Conservation (phyloP, 768 basidiomycete species). For the Crassisporium funariophilum region DNA sequence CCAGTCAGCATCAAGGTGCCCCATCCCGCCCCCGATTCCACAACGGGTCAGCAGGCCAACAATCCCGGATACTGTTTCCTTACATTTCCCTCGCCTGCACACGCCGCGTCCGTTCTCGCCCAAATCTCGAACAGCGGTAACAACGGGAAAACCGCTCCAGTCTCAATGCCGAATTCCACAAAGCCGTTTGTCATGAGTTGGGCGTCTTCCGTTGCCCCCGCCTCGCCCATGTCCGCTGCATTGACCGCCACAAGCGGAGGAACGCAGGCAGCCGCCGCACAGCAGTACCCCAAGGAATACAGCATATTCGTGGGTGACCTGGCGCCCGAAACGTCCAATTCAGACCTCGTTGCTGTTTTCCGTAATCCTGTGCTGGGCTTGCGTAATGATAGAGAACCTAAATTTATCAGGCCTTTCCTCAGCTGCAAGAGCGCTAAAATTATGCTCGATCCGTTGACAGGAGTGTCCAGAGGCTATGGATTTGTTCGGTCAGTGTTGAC, state of each 20-base stretch:
- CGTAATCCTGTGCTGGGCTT: conserved; percentile 87
- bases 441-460: conserved; percentile 89
- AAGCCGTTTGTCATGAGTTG: conserved; percentile 83
- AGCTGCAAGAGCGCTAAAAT: conserved; percentile 97
- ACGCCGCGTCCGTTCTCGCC: conserved; percentile 69
- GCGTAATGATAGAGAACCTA: conserved; percentile 83
- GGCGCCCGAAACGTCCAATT: conserved; percentile 90
- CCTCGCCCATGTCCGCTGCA: conserved; percentile 32
- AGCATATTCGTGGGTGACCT: conserved; percentile 95
- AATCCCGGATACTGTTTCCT: conserved; percentile 90
- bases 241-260: conserved; percentile 29
- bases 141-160: conserved; percentile 30
- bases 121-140: conserved; percentile 57
- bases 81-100: conserved; percentile 73
- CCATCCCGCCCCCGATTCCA: conserved; percentile 55
- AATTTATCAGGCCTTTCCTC: conserved; percentile 84
- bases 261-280: conserved; percentile 31
- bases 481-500: conserved; percentile 74
- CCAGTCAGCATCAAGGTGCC: conserved; percentile 74
- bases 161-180: conserved; percentile 85
- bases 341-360: conserved; percentile 93
- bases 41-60: conserved; percentile 67
- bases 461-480: conserved; percentile 88
- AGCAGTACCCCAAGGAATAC: conserved; percentile 81
- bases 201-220: conserved; percentile 49